phyloP scores from a whole-genome alignment of 768 basidiomycete species.

The Strobilomyces echinocephalus region DNA sequence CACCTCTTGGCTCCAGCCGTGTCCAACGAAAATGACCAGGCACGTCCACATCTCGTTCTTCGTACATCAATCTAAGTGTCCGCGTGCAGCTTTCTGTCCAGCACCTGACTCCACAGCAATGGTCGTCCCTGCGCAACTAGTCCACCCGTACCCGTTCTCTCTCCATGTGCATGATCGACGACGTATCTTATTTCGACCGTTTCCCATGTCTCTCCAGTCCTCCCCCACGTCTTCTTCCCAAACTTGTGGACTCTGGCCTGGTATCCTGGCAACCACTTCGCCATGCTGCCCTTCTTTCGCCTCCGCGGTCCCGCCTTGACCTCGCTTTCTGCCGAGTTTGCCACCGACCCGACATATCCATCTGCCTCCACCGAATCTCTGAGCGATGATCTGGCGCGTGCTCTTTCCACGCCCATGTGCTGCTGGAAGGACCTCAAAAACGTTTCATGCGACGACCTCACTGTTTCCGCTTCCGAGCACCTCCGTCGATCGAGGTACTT shows the following conservation, averaged over 20 bases:
- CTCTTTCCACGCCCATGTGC: conserved; percentile 17
- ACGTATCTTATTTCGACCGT: conserved; percentile 4
- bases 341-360: conserved; percentile 14
- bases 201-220: conserved; percentile 13
- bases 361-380: conserved; percentile 6
- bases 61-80: neutral
- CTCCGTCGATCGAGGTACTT: conserved; percentile 10
- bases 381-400: conserved; percentile 7
- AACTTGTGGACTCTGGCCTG: conserved; percentile 20
- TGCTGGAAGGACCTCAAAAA: conserved; percentile 16
- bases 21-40: conserved; percentile 8
- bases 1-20: conserved; percentile 7
- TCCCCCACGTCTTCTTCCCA: conserved; percentile 18
- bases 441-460: conserved; percentile 23
- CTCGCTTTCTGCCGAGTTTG: conserved; percentile 18
- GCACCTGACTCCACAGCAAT: conserved; percentile 4
- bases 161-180: conserved; percentile 20
- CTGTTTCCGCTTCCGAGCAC: conserved; percentile 14
- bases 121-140: conserved; percentile 20
- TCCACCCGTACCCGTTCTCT: conserved; percentile 17
- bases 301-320: conserved; percentile 20
- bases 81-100: neutral
- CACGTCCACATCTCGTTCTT: neutral
- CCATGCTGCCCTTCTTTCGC: conserved; percentile 19
- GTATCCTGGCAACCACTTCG: conserved; percentile 19